These are phyloP conservation scores for Torulaspora delbrueckii DNA, from an alignment of 805 yeast genomes.

Conservation along the genomic window DNA sequence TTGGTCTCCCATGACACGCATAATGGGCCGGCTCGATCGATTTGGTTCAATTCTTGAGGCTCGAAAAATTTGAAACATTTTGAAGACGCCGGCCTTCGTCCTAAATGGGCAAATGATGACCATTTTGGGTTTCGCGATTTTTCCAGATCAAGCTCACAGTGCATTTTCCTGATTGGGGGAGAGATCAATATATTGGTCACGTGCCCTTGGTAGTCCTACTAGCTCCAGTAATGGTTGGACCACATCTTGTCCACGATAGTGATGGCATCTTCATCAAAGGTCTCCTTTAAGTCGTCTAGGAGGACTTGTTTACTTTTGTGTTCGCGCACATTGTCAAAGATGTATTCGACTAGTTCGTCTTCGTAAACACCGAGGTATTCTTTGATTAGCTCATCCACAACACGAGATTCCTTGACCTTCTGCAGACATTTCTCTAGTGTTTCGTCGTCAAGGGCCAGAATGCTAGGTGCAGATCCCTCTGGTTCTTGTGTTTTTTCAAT, in stretches of 20 bases:
- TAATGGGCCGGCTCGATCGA: background rate
- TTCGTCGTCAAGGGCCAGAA: slow-evolving; percentile 9
- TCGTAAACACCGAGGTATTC: slow-evolving; percentile 34
- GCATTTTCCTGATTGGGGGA: slow-evolving; percentile 1
- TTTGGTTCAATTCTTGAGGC: slow-evolving; percentile 8
- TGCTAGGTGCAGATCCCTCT: background rate
- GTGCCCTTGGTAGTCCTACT: background rate
- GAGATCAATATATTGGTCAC: background rate
- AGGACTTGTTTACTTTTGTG: slow-evolving; percentile 22
- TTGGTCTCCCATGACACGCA: slow-evolving; percentile 1
- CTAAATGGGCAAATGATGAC: slow-evolving; percentile 1
- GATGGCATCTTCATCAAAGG: slow-evolving; percentile 33
- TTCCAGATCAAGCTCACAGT: background rate
- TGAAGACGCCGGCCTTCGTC: background rate
- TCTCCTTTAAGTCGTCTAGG: slow-evolving; percentile 28
- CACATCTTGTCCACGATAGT: slow-evolving; percentile 30
- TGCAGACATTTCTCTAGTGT: slow-evolving; percentile 18
- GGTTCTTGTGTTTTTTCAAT: background rate
- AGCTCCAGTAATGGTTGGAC: slow-evolving; percentile 19
- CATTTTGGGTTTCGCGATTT: slow-evolving; percentile 3
- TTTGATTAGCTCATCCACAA: slow-evolving; percentile 30
- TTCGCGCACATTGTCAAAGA: slow-evolving; percentile 28
- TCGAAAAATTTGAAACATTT: slow-evolving; percentile 9
- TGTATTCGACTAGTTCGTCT: slow-evolving; percentile 32
- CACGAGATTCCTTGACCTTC: slow-evolving; percentile 16